A percentile compares a stretch with the other conserved stretches of the same genome.
Conservation (phyloP, 805 yeast genomes). For the Candida wancherniae region DNA sequence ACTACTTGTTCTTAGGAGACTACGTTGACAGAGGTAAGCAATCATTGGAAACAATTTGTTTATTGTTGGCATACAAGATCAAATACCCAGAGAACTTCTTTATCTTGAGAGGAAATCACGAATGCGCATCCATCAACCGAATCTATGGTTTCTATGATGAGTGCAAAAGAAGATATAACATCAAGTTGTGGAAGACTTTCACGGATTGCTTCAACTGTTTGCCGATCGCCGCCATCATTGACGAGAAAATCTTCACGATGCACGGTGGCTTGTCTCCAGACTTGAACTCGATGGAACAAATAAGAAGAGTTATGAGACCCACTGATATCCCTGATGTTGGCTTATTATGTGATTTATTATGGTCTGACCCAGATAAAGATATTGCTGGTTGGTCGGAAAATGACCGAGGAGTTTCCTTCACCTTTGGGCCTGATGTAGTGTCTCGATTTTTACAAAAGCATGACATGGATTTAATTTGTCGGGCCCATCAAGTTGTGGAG, state of each 20-base stretch:
- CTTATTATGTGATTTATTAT: constrained; percentile 86
- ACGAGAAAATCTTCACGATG: constrained; percentile 97
- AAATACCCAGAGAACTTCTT: constrained; percentile 98
- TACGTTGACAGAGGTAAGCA: constrained; percentile 99
- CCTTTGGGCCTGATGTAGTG: constrained; percentile 99
- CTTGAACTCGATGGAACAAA: constrained; percentile 96
- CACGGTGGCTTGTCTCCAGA: constrained; percentile 99
- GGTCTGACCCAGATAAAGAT: constrained; percentile 99
- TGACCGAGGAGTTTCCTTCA: constrained; percentile 97
- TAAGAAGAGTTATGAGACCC: constrained; percentile 98
- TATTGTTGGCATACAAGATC: constrained; percentile 90
- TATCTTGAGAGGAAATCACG: constrained; percentile 96
- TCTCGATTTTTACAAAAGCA: constrained; percentile 94
- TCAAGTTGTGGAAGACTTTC: constrained; percentile 97
- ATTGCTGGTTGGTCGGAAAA: constrained; percentile 98
- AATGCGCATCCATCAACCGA: constrained; percentile 96
- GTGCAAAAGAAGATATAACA: constrained; percentile 96
- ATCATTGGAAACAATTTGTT: constrained; percentile 91
- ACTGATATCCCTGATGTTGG: constrained; percentile 99
- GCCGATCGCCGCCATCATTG: constrained; percentile 97
- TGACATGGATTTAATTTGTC: constrained; percentile 95
- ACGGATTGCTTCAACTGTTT: constrained; percentile 98
- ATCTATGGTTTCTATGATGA: constrained; percentile 98
- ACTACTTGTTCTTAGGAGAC: constrained; percentile 92
- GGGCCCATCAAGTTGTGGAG: constrained; percentile 99